phyloP scores from a whole-genome alignment of 352 stramenopile genomes.

The Chrysophaeum taylorii region DNA sequence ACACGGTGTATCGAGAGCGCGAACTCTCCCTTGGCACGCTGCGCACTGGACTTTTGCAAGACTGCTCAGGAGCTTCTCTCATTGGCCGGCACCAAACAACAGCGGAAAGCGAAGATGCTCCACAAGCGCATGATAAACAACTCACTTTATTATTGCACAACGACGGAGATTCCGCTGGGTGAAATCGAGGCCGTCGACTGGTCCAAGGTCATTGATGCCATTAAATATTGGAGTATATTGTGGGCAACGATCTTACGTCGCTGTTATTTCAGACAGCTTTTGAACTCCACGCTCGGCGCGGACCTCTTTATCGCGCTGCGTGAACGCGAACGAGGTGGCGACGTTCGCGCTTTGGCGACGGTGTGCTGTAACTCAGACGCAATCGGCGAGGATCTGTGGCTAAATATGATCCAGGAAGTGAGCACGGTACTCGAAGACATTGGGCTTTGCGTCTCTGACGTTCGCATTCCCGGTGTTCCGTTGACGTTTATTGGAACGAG shows the following conservation, averaged over 20 bases:
- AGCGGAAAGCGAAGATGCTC: too few relatives aligned
- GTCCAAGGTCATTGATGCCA: constrained; percentile 16
- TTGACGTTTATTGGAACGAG: constrained; percentile 22
- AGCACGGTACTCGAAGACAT: background rate
- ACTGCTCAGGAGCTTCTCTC: background rate
- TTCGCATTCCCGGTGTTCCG: constrained; percentile 23
- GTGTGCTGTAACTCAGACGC: background rate
- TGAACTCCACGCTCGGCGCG: background rate
- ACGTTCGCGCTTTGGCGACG: background rate
- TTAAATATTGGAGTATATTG: background rate
- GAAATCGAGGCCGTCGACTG: constrained; percentile 24
- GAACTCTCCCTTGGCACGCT: background rate
- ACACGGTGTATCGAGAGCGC: background rate
- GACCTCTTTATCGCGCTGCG: background rate
- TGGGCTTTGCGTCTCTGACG: background rate
- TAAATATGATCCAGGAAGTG: background rate
- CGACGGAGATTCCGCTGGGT: constrained; percentile 29
- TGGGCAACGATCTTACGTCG: background rate
- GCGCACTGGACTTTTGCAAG: background rate
- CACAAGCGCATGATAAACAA: background rate
- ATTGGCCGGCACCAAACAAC: too few relatives aligned
- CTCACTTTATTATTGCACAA: constrained; percentile 28
- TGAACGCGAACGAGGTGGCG: background rate
- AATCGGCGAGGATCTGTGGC: background rate
- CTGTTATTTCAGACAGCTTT: background rate